phyloP scores from a whole-genome alignment of 169 alveolate species.

The Sarcocystis neurona region DNA sequence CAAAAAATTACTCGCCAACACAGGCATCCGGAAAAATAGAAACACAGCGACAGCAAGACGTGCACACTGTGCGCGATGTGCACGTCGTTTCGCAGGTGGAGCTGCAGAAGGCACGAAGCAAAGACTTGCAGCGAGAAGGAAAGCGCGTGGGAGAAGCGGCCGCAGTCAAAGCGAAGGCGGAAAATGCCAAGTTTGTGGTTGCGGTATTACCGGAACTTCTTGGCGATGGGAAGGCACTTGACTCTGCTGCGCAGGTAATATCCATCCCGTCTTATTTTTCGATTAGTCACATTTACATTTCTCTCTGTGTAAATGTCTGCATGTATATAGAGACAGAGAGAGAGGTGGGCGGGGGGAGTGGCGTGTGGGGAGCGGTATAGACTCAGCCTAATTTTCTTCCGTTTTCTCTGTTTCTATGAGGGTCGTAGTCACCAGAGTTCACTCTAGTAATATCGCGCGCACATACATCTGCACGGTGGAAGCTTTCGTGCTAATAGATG shows the following conservation, averaged over 20 bases:
- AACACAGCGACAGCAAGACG: background rate
- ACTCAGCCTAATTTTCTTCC: background rate
- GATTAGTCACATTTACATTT: background rate
- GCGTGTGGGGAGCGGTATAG: background rate
- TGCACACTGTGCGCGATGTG: background rate
- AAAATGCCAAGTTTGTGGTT: constrained; percentile 35
- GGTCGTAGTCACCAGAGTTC: background rate
- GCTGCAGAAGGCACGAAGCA: constrained; percentile 57
- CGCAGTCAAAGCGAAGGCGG: background rate
- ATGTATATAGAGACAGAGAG: background rate
- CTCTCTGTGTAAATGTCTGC: background rate
- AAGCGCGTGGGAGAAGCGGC: constrained; percentile 57
- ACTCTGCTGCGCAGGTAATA: constrained; percentile 60
- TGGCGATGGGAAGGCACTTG: constrained; percentile 67
- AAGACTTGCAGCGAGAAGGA: constrained; percentile 56
- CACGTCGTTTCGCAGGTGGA: constrained; percentile 47
- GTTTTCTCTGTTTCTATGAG: background rate
- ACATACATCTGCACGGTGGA: too few relatives aligned
- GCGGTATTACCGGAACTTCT: constrained; percentile 38
- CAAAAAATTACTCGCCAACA: background rate
- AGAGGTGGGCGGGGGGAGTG: background rate
- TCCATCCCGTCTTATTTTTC: background rate
- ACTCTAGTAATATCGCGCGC: too few relatives aligned
- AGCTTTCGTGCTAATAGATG: too few relatives aligned
- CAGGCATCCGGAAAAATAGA: background rate